A percentile compares a stretch with the other conserved stretches of the same genome.
These are phyloP conservation scores for Alternaria ethzedia DNA, from an alignment of 2,329 filamentous ascomycete species.

Conservation along the genomic window DNA sequence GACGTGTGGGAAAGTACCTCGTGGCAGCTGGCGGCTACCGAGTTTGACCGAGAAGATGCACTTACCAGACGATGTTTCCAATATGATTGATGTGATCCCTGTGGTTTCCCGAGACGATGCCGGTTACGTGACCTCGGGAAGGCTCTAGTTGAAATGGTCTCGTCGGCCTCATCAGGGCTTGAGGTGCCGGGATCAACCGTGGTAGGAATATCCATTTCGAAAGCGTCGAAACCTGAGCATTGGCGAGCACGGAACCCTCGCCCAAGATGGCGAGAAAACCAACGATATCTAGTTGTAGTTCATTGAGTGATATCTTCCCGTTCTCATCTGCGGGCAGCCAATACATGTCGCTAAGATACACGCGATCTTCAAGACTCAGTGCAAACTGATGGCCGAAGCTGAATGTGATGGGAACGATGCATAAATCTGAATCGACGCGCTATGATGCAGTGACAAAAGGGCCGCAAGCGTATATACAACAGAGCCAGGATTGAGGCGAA, in stretches of 20 bases:
- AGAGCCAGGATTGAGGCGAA: constrained; percentile 10
- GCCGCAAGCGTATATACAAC: constrained; percentile 24
- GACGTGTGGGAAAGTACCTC: constrained; percentile 12
- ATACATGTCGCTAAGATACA: constrained; percentile 32
- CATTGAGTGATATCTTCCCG: constrained; percentile 32
- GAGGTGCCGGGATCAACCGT: constrained; percentile 58
- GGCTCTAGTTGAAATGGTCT: constrained; percentile 53
- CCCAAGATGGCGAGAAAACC: constrained; percentile 62
- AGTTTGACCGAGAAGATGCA: constrained; percentile 1
- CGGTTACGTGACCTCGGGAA: constrained; percentile 51
- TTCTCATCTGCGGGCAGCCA: constrained; percentile 43
- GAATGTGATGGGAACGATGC: constrained; percentile 22
- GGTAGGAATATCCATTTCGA: constrained; percentile 58
- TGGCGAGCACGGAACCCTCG: constrained; percentile 58
- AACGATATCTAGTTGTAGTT: constrained; percentile 62
- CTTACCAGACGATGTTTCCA: constrained; percentile 55
- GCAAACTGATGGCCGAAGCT: constrained; percentile 2
- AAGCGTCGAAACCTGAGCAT: constrained; percentile 58
- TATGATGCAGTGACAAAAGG: constrained; percentile 2
- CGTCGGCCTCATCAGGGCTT: constrained; percentile 56
- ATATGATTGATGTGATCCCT: constrained; percentile 57
- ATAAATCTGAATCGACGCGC: constrained; percentile 22
- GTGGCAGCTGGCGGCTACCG: not conserved
- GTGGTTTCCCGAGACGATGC: constrained; percentile 56
- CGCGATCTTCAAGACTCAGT: constrained; percentile 10